These are phyloP conservation scores for Pichia kudriavzevii DNA, from an alignment of 1,139 yeast genomes.

Conservation along the genomic window DNA sequence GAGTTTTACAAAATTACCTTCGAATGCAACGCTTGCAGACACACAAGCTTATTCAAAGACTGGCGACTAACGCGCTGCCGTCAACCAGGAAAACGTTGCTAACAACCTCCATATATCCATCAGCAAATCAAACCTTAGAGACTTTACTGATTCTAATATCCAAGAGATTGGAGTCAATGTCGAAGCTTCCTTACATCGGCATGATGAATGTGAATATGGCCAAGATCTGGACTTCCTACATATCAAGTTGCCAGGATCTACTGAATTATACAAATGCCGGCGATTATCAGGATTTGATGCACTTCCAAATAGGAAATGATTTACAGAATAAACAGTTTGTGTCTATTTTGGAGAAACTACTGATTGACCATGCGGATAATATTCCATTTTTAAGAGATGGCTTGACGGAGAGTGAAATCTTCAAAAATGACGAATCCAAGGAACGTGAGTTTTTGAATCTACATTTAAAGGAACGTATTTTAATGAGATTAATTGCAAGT, in stretches of 20 bases:
- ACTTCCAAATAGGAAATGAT: slow-evolving; percentile 3
- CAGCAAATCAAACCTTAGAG: slow-evolving; percentile 29
- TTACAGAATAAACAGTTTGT: slow-evolving; percentile 47
- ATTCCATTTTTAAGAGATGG: slow-evolving; percentile 76
- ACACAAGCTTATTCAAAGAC: slow-evolving; percentile 1
- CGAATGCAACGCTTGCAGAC: background rate
- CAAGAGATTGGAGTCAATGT: slow-evolving; percentile 57
- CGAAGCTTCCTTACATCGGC: slow-evolving; percentile 73
- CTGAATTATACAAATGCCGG: background rate
- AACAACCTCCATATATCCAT: background rate
- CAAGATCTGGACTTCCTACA: slow-evolving; percentile 66
- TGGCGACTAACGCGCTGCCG: slow-evolving; percentile 4
- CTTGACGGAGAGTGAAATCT: slow-evolving; percentile 52
- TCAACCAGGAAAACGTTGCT: slow-evolving; percentile 4
- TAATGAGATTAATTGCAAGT: slow-evolving; percentile 77
- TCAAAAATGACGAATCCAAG: background rate
- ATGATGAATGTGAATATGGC: slow-evolving; percentile 85
- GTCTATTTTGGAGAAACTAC: slow-evolving; percentile 46
- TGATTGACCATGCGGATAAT: slow-evolving; percentile 76
- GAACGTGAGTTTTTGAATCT: slow-evolving; percentile 46
- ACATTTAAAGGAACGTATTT: slow-evolving; percentile 78
- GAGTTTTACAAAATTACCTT: background rate
- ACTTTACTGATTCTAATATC: slow-evolving; percentile 42
- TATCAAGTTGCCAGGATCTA: slow-evolving; percentile 61
- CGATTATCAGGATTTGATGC: background rate